A percentile compares a stretch with the other conserved stretches of the same genome.
Evolutionary conservation across 345 rosid species (phyloP).

Genomic region (Kernera saxatilis): DNA sequence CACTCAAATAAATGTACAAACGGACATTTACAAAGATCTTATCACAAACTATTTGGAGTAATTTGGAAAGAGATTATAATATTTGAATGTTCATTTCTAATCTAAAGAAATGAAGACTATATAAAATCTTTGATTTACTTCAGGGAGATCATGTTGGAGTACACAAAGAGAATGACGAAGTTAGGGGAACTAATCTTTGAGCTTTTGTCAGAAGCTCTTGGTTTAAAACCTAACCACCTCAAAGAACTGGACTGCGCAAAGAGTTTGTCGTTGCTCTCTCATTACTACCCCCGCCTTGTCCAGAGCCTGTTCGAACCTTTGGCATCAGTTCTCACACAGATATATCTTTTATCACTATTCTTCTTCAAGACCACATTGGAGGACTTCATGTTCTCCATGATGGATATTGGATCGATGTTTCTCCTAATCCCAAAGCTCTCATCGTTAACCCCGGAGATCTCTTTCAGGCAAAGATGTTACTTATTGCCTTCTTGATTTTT

Average conservation of each 20-base stretch:
- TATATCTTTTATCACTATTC: constrained; percentile 42
- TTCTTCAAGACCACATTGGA: constrained; percentile 51
- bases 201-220: constrained; percentile 51
- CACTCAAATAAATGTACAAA: not conserved
- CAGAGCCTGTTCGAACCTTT: constrained; percentile 41
- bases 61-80: too few relatives aligned
- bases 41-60: too few relatives aligned
- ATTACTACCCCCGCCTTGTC: constrained; percentile 56
- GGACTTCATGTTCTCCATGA: constrained; percentile 48
- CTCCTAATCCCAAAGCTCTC: constrained; percentile 38
- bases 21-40: too few relatives aligned
- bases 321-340: constrained; percentile 43
- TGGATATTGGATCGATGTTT: constrained; percentile 44
- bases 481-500: not conserved
- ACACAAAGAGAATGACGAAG: constrained; percentile 28
- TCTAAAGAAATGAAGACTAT: too few relatives aligned
- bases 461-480: constrained; percentile 50
- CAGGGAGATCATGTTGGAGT: constrained; percentile 38
- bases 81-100: too few relatives aligned
- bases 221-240: constrained; percentile 34
- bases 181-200: constrained; percentile 36
- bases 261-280: constrained; percentile 31
- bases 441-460: constrained; percentile 51
- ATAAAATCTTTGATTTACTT: too few relatives aligned
- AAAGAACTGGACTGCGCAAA: constrained; percentile 33